Percentiles rank a stretch among this genome's conserved stretches.
Conservation (phyloP, 192 early-diverging fungal genomes). For the Backusella morwellensis region DNA sequence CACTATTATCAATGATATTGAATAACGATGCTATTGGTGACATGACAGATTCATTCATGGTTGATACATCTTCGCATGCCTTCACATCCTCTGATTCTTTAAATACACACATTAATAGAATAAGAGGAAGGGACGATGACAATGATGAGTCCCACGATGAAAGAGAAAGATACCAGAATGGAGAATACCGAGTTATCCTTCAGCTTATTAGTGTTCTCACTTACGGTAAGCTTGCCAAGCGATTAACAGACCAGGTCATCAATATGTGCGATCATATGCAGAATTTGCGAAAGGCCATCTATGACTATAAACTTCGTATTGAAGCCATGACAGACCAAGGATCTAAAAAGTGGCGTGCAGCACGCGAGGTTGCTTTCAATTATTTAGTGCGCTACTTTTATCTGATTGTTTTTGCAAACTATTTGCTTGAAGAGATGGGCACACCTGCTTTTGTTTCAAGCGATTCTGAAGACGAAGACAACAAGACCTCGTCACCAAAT, state of each 20-base stretch:
- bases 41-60: slow-evolving; percentile 16
- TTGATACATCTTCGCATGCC: not conserved
- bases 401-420: slow-evolving; percentile 65
- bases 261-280: slow-evolving; percentile 68
- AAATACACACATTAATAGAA: not conserved
- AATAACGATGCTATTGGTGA: slow-evolving; percentile 24
- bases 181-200: slow-evolving; percentile 58
- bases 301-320: slow-evolving; percentile 55
- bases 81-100: not conserved
- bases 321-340: slow-evolving; percentile 38
- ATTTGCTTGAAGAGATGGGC: slow-evolving; percentile 51
- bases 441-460: not conserved
- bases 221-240: slow-evolving; percentile 61
- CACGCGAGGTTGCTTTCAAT: slow-evolving; percentile 46
- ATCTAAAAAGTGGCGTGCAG: slow-evolving; percentile 33
- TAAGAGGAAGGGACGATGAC: not conserved
- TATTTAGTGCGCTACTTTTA: slow-evolving; percentile 66
- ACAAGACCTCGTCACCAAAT: not conserved
- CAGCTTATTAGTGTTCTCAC: slow-evolving; percentile 57
- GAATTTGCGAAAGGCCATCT: slow-evolving; percentile 58
- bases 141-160: slow-evolving; percentile 16
- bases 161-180: slow-evolving; percentile 41
- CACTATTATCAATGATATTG: slow-evolving; percentile 54
- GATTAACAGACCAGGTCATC: slow-evolving; percentile 55
- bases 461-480: slow-evolving; percentile 10